A percentile compares a stretch with the other conserved stretches of the same genome.
Evolutionary conservation across 2,329 filamentous ascomycete species (phyloP).

Genomic region (Cercospora zeina): DNA sequence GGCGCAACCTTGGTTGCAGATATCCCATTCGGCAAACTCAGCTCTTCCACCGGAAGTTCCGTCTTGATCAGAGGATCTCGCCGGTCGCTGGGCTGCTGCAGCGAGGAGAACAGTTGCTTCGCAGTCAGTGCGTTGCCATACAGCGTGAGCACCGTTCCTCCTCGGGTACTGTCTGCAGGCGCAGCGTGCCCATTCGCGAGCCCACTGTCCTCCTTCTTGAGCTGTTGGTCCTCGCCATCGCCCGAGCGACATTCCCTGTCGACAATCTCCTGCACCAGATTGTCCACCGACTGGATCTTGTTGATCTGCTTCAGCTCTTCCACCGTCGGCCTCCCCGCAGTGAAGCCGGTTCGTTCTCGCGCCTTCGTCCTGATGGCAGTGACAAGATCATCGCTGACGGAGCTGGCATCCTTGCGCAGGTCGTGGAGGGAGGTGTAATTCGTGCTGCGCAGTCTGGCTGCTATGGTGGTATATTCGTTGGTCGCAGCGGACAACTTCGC

Average conservation of each 20-base stretch:
- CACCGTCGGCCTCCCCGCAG: conserved; percentile 37
- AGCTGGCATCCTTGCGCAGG: conserved; percentile 48
- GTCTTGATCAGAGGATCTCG: conserved; percentile 29
- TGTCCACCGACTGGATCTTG: conserved; percentile 35
- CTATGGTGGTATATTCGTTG: conserved; percentile 42
- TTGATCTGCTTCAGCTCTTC: conserved; percentile 44
- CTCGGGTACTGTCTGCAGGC: conserved; percentile 32
- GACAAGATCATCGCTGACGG: conserved; percentile 44
- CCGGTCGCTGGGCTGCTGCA: conserved; percentile 52
- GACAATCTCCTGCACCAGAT: conserved; percentile 35
- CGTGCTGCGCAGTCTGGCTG: conserved; percentile 42
- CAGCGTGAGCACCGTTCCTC: conserved; percentile 69
- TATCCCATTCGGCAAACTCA: conserved; percentile 71
- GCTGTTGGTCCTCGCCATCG: conserved; percentile 9
- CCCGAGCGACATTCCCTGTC: conserved; percentile 33
- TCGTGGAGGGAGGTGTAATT: conserved; percentile 47
- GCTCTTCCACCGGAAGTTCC: conserved; percentile 57
- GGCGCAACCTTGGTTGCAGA: conserved; percentile 67
- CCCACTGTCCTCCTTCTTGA: conserved; percentile 26
- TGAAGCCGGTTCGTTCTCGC: conserved; percentile 25
- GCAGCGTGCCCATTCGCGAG: conserved; percentile 22
- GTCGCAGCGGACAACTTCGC: conserved; percentile 44
- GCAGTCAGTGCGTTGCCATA: conserved; percentile 72
- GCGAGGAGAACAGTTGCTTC: conserved; percentile 81
- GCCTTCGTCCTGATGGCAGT: conserved; percentile 38